phyloP scores from a whole-genome alignment of 163 green algal species.

The Trebouxia gelatinosa region DNA sequence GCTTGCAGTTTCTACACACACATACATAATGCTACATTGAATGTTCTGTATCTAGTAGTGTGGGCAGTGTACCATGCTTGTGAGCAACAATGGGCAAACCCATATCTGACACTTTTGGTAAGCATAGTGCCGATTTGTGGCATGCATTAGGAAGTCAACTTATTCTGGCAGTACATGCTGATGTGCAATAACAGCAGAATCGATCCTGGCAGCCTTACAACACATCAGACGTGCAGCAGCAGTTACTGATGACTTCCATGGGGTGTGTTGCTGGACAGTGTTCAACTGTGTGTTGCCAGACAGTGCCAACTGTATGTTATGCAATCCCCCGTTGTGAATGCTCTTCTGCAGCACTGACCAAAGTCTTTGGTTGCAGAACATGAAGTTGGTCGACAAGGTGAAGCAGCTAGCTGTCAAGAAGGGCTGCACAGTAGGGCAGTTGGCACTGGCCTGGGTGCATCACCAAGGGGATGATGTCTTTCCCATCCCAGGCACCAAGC shows the following conservation, averaged over 20 bases:
- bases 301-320: too few relatives aligned
- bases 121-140: too few relatives aligned
- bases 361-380: background rate
- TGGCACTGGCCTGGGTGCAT: conserved; percentile 71
- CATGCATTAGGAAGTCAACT: too few relatives aligned
- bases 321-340: conserved; percentile 7
- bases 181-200: background rate
- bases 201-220: background rate
- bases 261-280: conserved; percentile 9
- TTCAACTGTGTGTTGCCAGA: too few relatives aligned
- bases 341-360: background rate
- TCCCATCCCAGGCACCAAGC: conserved; percentile 54
- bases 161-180: too few relatives aligned
- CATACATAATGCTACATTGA: too few relatives aligned
- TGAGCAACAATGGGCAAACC: too few relatives aligned
- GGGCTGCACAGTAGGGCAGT: conserved; percentile 50
- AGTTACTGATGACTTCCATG: background rate
- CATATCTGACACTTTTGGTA: too few relatives aligned
- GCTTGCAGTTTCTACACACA: too few relatives aligned
- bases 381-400: conserved; percentile 7
- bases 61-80: too few relatives aligned
- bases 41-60: too few relatives aligned
- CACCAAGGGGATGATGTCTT: conserved; percentile 59
- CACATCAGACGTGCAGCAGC: background rate
- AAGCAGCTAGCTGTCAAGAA: conserved; percentile 24